Conservation (phyloP, 73 alveolate species). For the Paramecium tetraurelia region DNA sequence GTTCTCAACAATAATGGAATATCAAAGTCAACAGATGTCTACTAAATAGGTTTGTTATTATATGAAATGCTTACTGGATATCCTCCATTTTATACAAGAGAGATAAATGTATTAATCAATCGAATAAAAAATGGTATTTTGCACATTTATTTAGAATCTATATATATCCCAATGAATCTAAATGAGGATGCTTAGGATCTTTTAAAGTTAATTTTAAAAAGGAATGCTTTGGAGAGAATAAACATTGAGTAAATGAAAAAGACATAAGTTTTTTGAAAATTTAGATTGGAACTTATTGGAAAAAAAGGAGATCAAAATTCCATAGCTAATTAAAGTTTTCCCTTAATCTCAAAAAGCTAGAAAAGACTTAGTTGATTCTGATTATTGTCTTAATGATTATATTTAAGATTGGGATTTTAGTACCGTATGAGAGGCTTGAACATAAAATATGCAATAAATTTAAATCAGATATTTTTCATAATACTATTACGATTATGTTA, state of each 20-base stretch:
- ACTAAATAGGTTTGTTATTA: slow-evolving; percentile 89
- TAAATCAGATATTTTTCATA: too few relatives aligned
- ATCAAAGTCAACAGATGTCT: slow-evolving; percentile 94
- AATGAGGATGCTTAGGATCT: neutral
- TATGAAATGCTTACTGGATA: slow-evolving; percentile 97
- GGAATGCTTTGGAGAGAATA: neutral
- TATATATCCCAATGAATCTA: neutral
- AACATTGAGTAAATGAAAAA: neutral
- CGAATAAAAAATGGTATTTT: neutral
- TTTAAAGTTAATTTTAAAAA: neutral
- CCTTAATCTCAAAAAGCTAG: neutral
- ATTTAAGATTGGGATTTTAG: neutral
- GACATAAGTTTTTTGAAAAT: neutral
- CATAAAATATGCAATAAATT: too few relatives aligned
- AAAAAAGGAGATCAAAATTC: neutral
- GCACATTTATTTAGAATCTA: neutral
- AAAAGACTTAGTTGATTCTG: neutral
- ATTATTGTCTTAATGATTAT: neutral
- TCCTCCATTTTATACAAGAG: slow-evolving; percentile 83
- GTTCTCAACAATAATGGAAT: slow-evolving; percentile 89
- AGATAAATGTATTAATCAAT: neutral
- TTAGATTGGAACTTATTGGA: neutral
- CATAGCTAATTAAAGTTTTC: neutral
- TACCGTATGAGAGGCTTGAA: neutral
- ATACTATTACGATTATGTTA: too few relatives aligned